These are phyloP conservation scores for Candida pseudofarinosa DNA, from an alignment of 805 yeast genomes.

Conservation along the genomic window DNA sequence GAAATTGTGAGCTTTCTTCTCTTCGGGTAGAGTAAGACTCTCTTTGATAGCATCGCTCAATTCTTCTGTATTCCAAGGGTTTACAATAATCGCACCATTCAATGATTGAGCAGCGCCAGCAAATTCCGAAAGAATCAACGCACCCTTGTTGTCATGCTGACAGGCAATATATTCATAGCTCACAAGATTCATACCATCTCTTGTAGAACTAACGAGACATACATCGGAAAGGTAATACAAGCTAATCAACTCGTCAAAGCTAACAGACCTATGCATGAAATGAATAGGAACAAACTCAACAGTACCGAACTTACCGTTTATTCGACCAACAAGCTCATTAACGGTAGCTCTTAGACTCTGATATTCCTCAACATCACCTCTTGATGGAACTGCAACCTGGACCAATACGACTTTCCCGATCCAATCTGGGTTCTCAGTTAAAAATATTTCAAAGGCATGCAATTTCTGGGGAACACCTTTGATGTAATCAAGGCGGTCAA, in stretches of 20 bases:
- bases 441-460: conserved; percentile 91
- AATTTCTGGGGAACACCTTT: conserved; percentile 97
- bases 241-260: conserved; percentile 87
- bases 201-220: conserved; percentile 87
- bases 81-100: conserved; percentile 89
- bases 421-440: conserved; percentile 95
- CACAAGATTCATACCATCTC: conserved; percentile 98
- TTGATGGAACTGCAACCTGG: conserved; percentile 95
- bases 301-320: conserved; percentile 94
- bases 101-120: conserved; percentile 99
- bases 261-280: conserved; percentile 87
- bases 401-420: conserved; percentile 93
- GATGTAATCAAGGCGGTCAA: conserved; percentile 92
- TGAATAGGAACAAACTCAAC: conserved; percentile 97
- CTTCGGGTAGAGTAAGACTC: conserved; percentile 79
- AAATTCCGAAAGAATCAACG: conserved; percentile 85
- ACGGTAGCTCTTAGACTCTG: conserved; percentile 91
- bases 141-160: conserved; percentile 81
- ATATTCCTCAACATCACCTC: conserved; percentile 98
- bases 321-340: conserved; percentile 93
- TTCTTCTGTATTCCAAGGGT: conserved; percentile 99
- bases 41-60: conserved; percentile 81
- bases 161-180: conserved; percentile 96
- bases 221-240: conserved; percentile 83
- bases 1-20: conserved; percentile 75